phyloP scores from a whole-genome alignment of 106 monocot genomes.

The Platanthera zijinensis region DNA sequence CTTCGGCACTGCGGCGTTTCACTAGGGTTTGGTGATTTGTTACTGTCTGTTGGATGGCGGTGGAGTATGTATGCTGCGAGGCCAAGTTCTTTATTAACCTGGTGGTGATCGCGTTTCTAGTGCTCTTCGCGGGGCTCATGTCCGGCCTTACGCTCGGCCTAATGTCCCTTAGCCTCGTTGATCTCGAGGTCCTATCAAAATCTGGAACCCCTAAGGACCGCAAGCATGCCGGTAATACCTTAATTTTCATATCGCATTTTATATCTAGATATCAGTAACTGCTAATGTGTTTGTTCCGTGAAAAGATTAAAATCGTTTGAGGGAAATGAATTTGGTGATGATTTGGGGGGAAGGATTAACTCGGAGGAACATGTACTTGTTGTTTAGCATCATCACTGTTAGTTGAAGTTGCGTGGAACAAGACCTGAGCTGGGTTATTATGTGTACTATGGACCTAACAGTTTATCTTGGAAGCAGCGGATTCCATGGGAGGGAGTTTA shows the following conservation, averaged over 20 bases:
- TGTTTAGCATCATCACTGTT: neutral
- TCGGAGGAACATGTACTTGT: neutral
- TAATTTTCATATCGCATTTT: neutral
- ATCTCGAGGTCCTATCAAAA: conserved; percentile 66
- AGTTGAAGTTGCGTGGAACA: neutral
- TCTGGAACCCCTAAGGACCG: conserved; percentile 53
- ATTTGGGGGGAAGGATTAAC: neutral
- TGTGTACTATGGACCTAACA: neutral
- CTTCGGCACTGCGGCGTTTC: neutral
- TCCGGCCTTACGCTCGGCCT: conserved; percentile 63
- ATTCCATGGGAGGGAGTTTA: neutral
- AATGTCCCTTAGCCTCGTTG: conserved; percentile 74
- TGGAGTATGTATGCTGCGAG: conserved; percentile 50
- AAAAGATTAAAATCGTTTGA: neutral
- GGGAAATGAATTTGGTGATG: too few relatives aligned
- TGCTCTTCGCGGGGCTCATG: conserved; percentile 69
- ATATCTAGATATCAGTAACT: neutral
- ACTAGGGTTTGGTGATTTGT: neutral
- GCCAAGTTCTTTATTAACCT: conserved; percentile 37
- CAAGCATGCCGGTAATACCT: conserved; percentile 40
- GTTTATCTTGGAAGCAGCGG: neutral
- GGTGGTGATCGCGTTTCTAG: conserved; percentile 28
- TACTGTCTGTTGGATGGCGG: conserved; percentile 36
- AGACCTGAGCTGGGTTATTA: neutral
- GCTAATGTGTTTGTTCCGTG: neutral